Conservation (phyloP, 2,329 filamentous ascomycete genomes). For the Neonectria faginata region DNA sequence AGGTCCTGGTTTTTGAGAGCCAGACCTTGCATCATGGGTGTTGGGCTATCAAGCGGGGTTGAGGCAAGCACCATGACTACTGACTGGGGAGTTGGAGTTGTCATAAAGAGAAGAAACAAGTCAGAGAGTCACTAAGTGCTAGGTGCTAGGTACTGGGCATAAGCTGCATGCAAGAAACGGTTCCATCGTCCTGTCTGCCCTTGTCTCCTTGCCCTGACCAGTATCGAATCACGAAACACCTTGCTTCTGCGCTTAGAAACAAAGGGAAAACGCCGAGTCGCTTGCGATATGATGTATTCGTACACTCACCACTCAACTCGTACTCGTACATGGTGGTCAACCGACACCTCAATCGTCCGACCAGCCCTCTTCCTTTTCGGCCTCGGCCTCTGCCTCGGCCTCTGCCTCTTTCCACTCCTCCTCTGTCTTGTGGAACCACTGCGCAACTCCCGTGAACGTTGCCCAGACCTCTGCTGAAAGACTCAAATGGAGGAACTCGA, state of each 20-base stretch:
- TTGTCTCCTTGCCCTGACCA: neutral
- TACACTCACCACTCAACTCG: neutral
- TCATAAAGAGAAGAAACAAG: neutral
- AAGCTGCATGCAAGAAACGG: neutral
- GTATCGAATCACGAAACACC: neutral
- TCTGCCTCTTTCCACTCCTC: conserved; percentile 57
- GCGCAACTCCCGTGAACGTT: conserved; percentile 52
- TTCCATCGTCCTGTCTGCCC: neutral
- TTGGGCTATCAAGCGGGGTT: neutral
- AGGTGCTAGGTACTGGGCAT: too few relatives aligned
- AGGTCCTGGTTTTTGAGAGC: neutral
- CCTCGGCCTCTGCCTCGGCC: conserved; percentile 41
- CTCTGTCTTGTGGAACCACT: conserved; percentile 56
- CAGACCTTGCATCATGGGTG: neutral
- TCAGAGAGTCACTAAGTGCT: neutral
- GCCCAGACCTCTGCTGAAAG: conserved; percentile 61
- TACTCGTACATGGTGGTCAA: neutral
- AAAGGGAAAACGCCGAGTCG: neutral
- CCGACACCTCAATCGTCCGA: conserved; percentile 9
- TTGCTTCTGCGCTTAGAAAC: neutral
- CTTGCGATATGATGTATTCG: neutral
- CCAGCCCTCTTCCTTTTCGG: conserved; percentile 17
- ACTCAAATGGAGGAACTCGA: conserved; percentile 59
- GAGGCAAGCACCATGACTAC: neutral
- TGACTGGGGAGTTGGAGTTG: neutral